phyloP scores from a whole-genome alignment of 2,329 filamentous ascomycete genomes.

The Cercospora zeina region DNA sequence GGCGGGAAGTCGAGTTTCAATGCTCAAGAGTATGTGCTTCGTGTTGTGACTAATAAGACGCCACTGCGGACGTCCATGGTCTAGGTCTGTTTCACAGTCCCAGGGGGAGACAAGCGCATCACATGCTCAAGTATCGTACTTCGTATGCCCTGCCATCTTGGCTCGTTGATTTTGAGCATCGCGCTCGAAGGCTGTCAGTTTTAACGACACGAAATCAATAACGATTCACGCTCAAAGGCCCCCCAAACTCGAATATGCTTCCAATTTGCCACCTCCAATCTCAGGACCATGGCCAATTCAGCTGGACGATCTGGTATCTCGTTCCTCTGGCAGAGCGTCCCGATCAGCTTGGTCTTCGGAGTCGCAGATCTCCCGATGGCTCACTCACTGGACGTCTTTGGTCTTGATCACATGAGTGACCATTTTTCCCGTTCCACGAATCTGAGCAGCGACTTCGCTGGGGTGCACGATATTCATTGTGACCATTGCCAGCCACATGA shows the following conservation, averaged over 20 bases:
- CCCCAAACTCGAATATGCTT: background rate
- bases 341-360: background rate
- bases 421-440: conserved; percentile 22
- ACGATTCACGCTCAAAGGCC: background rate
- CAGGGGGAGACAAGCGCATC: background rate
- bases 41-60: background rate
- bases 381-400: conserved; percentile 18
- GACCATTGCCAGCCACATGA: conserved; percentile 26
- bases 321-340: background rate
- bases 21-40: background rate
- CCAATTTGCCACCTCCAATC: conserved; percentile 39
- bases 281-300: conserved; percentile 7
- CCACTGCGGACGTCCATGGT: background rate
- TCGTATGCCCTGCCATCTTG: background rate
- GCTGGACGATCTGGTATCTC: conserved; percentile 8
- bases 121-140: background rate
- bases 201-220: background rate
- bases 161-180: background rate
- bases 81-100: background rate
- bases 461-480: conserved; percentile 24
- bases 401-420: conserved; percentile 20
- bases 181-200: background rate
- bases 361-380: background rate
- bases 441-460: conserved; percentile 23
- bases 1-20: background rate